Base-by-base conservation (phyloP, 2,329 filamentous ascomycete species). In the Ophiostoma quercus region DNA sequence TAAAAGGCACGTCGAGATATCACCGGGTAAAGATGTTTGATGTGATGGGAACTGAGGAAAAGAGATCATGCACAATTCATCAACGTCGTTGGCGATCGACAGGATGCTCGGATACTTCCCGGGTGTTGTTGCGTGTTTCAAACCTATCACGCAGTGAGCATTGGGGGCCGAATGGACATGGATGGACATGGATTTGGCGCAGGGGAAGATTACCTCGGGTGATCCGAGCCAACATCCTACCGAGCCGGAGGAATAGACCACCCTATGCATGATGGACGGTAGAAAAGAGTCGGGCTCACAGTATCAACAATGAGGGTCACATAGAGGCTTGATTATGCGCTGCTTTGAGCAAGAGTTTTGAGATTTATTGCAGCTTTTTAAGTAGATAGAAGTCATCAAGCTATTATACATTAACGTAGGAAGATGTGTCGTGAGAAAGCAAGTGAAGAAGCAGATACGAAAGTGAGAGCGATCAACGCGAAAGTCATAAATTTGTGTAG, bases 81-180 rank as follows among this genome's bases (percentile, higher is more conserved):
- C 7, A 22, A 25, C 3, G 22, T 22, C 3, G 51, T 22, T 12
- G 25, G 51, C 2, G 22, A 62, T 62, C 22, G 14, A 32, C 25
- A 62, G 57, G 25, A 62, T 62, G 12, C 57, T 62, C 57, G 57
- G n/a, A 57, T 57, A 57, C 8, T 29, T 22, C 51, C 57, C 11
- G 14, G 57, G 57, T 16, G 6, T 6, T 32, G 25, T 62, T 62
- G 57, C 5, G 57, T 32, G 57, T 62, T 32, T 62, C 57, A 62
- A 29, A 25, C 16, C 9, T 11, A 62, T 16, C 16, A 6, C 22
- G 25, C 12, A 9, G 25, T 32, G 25, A 62, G 14, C 11, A 62
- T 62, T 62, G 57, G 57, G 57, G 57, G 57, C 57, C 25, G 57
- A 32, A 62, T 57, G 11, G 22, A 25, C 12, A 32, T 32, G 25